phyloP scores from a whole-genome alignment of 805 yeast genomes.

The Candida boidinii region DNA sequence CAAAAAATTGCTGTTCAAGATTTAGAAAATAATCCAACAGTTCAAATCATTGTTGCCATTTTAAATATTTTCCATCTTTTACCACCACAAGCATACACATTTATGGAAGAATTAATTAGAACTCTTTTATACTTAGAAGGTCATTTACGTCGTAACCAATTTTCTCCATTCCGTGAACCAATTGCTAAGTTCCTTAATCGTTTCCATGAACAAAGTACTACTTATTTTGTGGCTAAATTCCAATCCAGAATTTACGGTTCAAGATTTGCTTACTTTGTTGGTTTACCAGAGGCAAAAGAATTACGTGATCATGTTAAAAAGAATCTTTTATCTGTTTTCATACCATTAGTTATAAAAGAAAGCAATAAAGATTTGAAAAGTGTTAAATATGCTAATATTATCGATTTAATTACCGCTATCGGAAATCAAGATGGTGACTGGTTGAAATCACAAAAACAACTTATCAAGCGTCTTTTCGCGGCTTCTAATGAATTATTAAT shows the following conservation, averaged over 20 bases:
- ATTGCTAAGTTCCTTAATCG: conserved; percentile 79
- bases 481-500: conserved; percentile 34
- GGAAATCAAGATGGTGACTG: conserved; percentile 37
- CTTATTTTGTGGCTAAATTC: conserved; percentile 60
- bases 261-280: conserved; percentile 58
- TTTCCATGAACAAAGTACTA: conserved; percentile 66
- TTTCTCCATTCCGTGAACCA: conserved; percentile 88
- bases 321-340: conserved; percentile 39
- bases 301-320: conserved; percentile 49
- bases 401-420: conserved; percentile 55
- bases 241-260: conserved; percentile 57
- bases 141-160: conserved; percentile 72
- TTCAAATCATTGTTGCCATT: conserved; percentile 83
- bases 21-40: conserved; percentile 69
- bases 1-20: conserved; percentile 74
- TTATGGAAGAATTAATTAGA: conserved; percentile 76
- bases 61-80: conserved; percentile 84
- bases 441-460: conserved; percentile 43
- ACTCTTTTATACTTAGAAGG: conserved; percentile 75
- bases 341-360: conserved; percentile 38
- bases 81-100: conserved; percentile 88
- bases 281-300: conserved; percentile 42
- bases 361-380: conserved; percentile 44
- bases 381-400: conserved; percentile 61
- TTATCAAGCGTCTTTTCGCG: conserved; percentile 33